Evolutionary conservation across 805 yeast species (phyloP), one percentile per base, ranked within the genome.

Genomic region (Soucietia sequanensis): DNA sequence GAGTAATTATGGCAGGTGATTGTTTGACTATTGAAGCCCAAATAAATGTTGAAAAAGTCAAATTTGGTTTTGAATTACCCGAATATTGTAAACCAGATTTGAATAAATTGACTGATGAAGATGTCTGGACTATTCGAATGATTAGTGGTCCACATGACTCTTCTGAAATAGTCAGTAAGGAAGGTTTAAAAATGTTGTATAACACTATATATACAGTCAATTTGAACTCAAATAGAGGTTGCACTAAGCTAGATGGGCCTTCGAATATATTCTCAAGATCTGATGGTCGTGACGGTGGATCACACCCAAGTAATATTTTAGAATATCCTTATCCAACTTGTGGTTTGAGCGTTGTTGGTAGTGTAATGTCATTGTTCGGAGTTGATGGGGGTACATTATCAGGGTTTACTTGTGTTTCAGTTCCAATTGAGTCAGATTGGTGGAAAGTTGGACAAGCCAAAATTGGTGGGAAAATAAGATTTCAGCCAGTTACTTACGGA

Each of bases 371-470:
- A 26, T 35, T 55, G 9, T 55, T 48, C 39, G 60, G 59, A 18
- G 46, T 47, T 25, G 60, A 55, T 38, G 60, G 60, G 27, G 57
- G 49, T n/a, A 55, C 60, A 2, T 35, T 55, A 29, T 48, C 56
- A 13, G 60, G 60, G 5, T 55, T 55, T 34, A 34, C 44, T 7
- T 52, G 57, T 41, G 27, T 52, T 28, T 35, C 52, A n/a, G 50
- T 49, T 27, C 58, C 60, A 6, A 34, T 33, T 13, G 36, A 38
- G 28, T 46, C 38, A 12, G 60, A 60, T 54, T 44, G 48, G 50
- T 34, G 68, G 62, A 42, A 61, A 51, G 46, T 59, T 57, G 59
- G 68, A 44, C 46, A 50, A 41, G 44, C 51, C 45, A 50, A 54
- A 41, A 41, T 58, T 48, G 47, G 52, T 33, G 30, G 60, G 41